Evolutionary conservation across 441 rosid genomes (phyloP).

Genomic region (Adansonia grandidieri): DNA sequence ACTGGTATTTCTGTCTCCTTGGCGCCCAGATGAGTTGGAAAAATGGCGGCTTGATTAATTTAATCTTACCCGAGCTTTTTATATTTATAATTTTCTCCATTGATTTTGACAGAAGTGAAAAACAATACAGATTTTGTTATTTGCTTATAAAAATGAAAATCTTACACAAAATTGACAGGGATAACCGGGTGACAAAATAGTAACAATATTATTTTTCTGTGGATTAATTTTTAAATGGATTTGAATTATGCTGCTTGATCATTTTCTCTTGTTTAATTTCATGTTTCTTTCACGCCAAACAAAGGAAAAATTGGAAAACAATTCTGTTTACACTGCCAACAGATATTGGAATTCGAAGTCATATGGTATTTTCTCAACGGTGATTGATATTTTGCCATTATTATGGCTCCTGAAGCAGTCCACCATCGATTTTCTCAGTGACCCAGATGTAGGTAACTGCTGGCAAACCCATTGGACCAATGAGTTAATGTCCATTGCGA

Average conservation of each 20-base stretch:
- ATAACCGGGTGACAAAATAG: too few relatives aligned
- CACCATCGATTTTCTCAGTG: constrained; percentile 83
- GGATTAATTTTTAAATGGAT: too few relatives aligned
- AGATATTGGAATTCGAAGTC: constrained; percentile 89
- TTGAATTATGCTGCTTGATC: not conserved
- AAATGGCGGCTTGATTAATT: constrained; percentile 3
- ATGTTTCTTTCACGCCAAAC: not conserved
- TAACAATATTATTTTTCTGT: too few relatives aligned
- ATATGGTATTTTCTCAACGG: constrained; percentile 70
- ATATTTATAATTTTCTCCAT: not conserved
- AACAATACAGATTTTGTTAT: not conserved
- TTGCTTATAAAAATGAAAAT: not conserved
- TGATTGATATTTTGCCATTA: constrained; percentile 47
- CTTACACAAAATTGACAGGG: too few relatives aligned
- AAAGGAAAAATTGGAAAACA: not conserved
- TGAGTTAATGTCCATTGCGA: constrained; percentile 58
- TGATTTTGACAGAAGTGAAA: constrained; percentile 21
- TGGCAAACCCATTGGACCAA: constrained; percentile 88
- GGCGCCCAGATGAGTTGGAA: constrained; percentile 60
- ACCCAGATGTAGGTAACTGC: constrained; percentile 67
- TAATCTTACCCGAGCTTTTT: not conserved
- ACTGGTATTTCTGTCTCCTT: constrained; percentile 60
- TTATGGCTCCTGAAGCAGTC: constrained; percentile 71
- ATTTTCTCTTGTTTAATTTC: not conserved
- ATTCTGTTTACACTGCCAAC: constrained; percentile 53